Evolutionary conservation across 1,284 basidiomycete genomes (phyloP).

Genomic region (Pterulicium gracile): DNA sequence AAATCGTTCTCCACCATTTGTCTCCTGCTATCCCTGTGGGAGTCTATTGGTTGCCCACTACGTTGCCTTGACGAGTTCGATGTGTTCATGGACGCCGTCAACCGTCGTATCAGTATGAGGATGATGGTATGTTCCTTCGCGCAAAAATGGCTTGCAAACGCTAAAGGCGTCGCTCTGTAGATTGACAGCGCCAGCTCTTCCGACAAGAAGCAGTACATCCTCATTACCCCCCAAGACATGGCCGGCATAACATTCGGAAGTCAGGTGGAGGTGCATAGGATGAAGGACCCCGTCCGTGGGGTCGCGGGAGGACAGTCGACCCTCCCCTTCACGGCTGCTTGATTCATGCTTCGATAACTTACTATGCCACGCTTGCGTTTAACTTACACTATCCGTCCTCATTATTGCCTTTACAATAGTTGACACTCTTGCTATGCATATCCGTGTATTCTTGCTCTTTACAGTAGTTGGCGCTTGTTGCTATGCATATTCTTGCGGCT

Average conservation of each 20-base stretch:
- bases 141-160: no score
- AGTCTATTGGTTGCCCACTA: constrained; percentile 88
- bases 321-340: not conserved
- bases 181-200: constrained; percentile 80
- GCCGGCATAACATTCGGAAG: constrained; percentile 49
- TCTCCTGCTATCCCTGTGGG: constrained; percentile 88
- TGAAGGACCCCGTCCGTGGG: constrained; percentile 74
- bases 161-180: constrained; percentile 25
- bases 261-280: constrained; percentile 62
- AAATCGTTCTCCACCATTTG: constrained; percentile 97
- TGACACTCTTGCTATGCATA: no score
- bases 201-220: constrained; percentile 81
- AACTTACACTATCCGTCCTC: no score
- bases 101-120: constrained; percentile 83
- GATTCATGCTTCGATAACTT: no score
- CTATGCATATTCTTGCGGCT: no score
- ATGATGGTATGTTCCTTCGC: constrained; percentile 66
- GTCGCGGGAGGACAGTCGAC: constrained; percentile 35
- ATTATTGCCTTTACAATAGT: no score
- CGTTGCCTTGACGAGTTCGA: constrained; percentile 91
- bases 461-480: no score
- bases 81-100: constrained; percentile 94
- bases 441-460: no score
- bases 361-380: no score
- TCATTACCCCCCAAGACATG: constrained; percentile 89